These are phyloP conservation scores for Erigeron canadensis DNA, from an alignment of 129 eudicot species.

Conservation along the genomic window DNA sequence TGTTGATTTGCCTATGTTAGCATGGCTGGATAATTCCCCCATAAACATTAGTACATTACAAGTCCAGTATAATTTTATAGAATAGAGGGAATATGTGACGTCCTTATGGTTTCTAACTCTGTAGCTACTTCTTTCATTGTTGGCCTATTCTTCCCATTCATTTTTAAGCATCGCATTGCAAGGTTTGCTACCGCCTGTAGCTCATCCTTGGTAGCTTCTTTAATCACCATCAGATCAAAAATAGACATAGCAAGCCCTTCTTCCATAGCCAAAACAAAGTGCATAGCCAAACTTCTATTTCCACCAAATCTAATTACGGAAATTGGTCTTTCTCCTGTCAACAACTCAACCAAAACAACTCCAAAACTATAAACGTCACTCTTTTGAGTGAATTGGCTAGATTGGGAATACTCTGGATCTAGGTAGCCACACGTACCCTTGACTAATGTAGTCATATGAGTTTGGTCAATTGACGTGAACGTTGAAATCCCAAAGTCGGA, in stretches of 20 bases:
- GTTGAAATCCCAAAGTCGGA: background rate
- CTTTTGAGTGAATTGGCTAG: background rate
- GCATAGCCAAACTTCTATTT: background rate
- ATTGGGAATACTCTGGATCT: background rate
- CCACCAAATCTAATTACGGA: constrained; percentile 1
- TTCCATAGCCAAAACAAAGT: background rate
- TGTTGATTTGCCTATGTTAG: no score
- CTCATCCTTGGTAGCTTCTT: background rate
- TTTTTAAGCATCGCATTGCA: constrained; percentile 4
- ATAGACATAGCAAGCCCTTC: background rate
- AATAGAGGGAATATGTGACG: background rate
- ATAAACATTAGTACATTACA: no score
- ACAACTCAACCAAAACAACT: background rate
- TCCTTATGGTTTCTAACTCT: background rate
- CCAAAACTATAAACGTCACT: background rate
- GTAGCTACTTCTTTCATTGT: background rate
- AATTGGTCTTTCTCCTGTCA: background rate
- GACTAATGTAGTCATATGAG: background rate
- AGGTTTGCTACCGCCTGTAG: background rate
- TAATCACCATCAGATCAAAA: background rate
- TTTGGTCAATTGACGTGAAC: background rate
- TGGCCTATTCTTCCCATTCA: background rate
- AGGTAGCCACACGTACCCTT: constrained; percentile 1
- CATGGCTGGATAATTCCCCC: no score
- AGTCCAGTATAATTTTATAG: no score